Base-by-base conservation (phyloP, 2,329 filamentous ascomycete genomes). In the Talaromyces sp. region DNA sequence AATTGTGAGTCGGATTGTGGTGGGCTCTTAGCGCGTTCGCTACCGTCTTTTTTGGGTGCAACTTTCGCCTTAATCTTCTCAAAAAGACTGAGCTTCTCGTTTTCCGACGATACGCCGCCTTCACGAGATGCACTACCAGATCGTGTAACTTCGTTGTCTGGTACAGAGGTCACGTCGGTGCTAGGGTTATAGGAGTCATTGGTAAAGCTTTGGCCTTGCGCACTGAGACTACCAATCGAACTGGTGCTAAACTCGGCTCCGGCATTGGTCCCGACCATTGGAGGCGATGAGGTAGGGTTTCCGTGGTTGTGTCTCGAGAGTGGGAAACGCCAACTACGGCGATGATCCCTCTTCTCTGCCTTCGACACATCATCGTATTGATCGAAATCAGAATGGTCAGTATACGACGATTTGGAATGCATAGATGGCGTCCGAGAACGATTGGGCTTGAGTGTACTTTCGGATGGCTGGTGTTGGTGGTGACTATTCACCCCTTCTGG, bases 361-460 rank as follows among this genome's bases (percentile, higher is more conserved):
- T 83, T 83, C 41, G 75, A 70, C 22, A 75, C 72, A 39, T 92
- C 90, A 33, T 93, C 91, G 10, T 84, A 77, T 67, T 90, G 88
- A 68, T 96, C 93, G 35, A 88, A 74, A 73, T 97, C 93, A 0
- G 92, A 96, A 25, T 89, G 87, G 69, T 96, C 93, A 27, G 94
- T 95, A 68, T 88, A 83, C 2, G 85, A 87, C 0, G 85, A 86
- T 54, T 84, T 84, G 11, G 92, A 94, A 70, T 91, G 87, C 66
- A 93, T 83, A 0, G 93, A 96, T 2, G 89, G 87, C 0, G 90
- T 87, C 0, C 91, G 91, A 0, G 92, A 96, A 66, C 85, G 84
- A 68, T 87, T 87, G 0, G 89, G 87, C 69, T 86, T 88, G 37
- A 93, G 75, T 0, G 85, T 83, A 7, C 81, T 78, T 67, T 82